A percentile compares a stretch with the other conserved stretches of the same genome.
phyloP scores from a whole-genome alignment of 805 yeast species.

The Lipomyces oligophaga region DNA sequence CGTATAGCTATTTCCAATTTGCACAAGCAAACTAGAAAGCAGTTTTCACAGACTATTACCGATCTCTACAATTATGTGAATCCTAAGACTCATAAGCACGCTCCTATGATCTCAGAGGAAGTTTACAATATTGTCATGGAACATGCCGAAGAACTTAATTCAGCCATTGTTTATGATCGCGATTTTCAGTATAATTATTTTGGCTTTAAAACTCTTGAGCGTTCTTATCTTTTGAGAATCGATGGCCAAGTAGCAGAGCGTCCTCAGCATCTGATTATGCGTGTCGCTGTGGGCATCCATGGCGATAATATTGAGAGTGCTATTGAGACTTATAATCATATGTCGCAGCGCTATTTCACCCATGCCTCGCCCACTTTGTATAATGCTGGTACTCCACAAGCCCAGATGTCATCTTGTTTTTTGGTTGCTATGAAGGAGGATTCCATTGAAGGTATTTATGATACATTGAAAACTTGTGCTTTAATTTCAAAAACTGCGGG shows the following conservation, averaged over 20 bases:
- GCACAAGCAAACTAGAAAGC: slow-evolving; percentile 90
- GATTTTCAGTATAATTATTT: slow-evolving; percentile 78
- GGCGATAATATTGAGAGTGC: slow-evolving; percentile 61
- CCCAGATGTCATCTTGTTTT: slow-evolving; percentile 89
- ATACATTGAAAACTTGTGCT: slow-evolving; percentile 83
- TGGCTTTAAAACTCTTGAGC: slow-evolving; percentile 88
- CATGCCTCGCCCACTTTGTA: slow-evolving; percentile 95
- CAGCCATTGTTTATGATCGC: slow-evolving; percentile 69
- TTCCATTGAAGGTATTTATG: slow-evolving; percentile 92
- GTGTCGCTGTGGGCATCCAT: slow-evolving; percentile 91
- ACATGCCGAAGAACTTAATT: slow-evolving; percentile 63
- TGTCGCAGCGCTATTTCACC: slow-evolving; percentile 83
- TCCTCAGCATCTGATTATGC: slow-evolving; percentile 84
- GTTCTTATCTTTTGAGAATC: slow-evolving; percentile 71
- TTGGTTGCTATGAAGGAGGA: slow-evolving; percentile 88
- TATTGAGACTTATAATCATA: slow-evolving; percentile 76
- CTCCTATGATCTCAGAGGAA: slow-evolving; percentile 68
- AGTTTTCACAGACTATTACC: slow-evolving; percentile 70
- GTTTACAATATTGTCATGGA: slow-evolving; percentile 60
- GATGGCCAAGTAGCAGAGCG: slow-evolving; percentile 74
- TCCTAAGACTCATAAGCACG: slow-evolving; percentile 66
- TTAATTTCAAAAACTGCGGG: slow-evolving; percentile 92
- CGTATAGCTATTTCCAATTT: slow-evolving; percentile 91
- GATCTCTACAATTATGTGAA: slow-evolving; percentile 73
- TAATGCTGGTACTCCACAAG: slow-evolving; percentile 85